Evolutionary conservation across 352 stramenopile genomes (phyloP).

Genomic region (Globisporangium radiosum): DNA sequence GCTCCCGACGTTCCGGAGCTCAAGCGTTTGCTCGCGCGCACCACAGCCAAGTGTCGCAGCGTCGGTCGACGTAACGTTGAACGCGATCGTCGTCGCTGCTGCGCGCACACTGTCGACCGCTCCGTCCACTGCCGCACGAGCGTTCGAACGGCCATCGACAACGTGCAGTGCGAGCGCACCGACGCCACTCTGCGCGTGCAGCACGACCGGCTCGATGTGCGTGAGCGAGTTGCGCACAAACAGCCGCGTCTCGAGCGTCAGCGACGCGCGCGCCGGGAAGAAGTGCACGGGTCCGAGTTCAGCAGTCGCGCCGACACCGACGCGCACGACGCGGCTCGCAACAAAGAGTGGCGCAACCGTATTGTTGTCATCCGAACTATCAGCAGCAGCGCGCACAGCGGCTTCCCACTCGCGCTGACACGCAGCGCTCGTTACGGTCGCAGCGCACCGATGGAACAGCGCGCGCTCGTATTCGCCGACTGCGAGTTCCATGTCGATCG

Average conservation of each 20-base stretch:
- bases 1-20: conserved; percentile 7
- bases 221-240: conserved; percentile 64
- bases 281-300: conserved; percentile 62
- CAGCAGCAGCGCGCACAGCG: not conserved
- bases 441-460: conserved; percentile 40
- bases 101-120: too few species aligned
- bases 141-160: too few species aligned
- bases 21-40: not conserved
- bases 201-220: conserved; percentile 41
- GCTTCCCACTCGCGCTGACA: conserved; percentile 35
- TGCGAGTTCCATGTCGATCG: conserved; percentile 43
- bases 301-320: conserved; percentile 15
- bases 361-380: not conserved
- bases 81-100: not conserved
- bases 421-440: conserved; percentile 7
- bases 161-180: conserved; percentile 22
- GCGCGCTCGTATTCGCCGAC: conserved; percentile 24
- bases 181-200: conserved; percentile 36
- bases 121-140: not conserved
- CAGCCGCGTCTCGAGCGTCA: conserved; percentile 21
- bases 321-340: conserved; percentile 16
- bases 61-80: not conserved
- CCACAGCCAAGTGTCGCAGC: not conserved
- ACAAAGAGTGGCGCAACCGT: conserved; percentile 32
- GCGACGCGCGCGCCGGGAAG: conserved; percentile 26